Conservation (phyloP, 2,329 filamentous ascomycete genomes). For the Diaporthe capsici region DNA sequence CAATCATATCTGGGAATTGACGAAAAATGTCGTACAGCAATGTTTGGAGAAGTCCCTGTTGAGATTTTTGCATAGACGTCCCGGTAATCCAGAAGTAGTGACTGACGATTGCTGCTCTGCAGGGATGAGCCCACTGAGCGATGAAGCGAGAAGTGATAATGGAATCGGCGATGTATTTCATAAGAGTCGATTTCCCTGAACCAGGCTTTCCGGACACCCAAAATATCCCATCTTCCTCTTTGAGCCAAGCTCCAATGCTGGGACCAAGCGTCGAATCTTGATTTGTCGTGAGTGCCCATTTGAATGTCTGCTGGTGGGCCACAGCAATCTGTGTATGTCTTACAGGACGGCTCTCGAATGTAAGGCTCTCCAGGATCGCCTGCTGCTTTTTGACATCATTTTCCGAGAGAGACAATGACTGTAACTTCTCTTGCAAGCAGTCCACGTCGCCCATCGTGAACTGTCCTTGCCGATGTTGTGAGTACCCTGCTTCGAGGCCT, state of each 20-base stretch:
- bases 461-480: accelerated
- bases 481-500: neutral
- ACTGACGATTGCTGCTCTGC: neutral
- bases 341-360: neutral
- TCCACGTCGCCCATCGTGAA: neutral
- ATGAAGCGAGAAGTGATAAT: neutral
- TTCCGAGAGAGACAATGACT: neutral
- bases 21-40: constrained; percentile 33
- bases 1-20: constrained; percentile 20
- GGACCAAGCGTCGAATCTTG: neutral
- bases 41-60: constrained; percentile 21
- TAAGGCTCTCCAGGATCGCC: neutral
- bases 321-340: neutral
- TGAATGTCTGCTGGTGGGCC: constrained; percentile 29
- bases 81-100: constrained; percentile 38
- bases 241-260: constrained; percentile 1
- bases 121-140: neutral
- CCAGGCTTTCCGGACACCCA: constrained; percentile 36
- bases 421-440: neutral
- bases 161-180: constrained; percentile 31
- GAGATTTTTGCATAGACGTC: constrained; percentile 34
- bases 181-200: constrained; percentile 29
- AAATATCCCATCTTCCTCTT: neutral
- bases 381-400: neutral
- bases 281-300: constrained; percentile 13